Conservation (phyloP, 495 filamentous ascomycete species). For the Aspergillus olivimuriae region DNA sequence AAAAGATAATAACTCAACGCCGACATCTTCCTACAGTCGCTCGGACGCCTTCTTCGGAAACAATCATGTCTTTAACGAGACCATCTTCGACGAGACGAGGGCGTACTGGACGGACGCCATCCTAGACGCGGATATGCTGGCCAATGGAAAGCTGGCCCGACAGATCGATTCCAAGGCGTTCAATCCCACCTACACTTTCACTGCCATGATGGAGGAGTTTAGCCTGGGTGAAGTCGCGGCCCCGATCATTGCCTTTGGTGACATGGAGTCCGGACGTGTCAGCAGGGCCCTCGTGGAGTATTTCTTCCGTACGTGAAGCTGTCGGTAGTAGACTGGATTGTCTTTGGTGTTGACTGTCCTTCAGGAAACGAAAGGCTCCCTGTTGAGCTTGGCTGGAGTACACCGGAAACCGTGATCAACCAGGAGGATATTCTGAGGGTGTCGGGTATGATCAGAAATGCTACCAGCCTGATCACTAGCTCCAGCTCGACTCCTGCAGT, state of each 20-base stretch:
- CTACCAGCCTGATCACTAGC: conserved; percentile 9
- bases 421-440: conserved; percentile 10
- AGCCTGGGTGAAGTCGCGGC: conserved; percentile 42
- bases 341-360: conserved; percentile 11
- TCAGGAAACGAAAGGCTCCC: conserved; percentile 43
- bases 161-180: conserved; percentile 36
- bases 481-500: neutral
- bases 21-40: conserved; percentile 23
- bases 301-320: conserved; percentile 36
- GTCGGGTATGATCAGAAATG: conserved; percentile 11
- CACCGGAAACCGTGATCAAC: conserved; percentile 6
- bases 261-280: conserved; percentile 28
- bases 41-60: conserved; percentile 37
- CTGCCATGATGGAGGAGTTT: conserved; percentile 30
- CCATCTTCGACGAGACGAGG: conserved; percentile 40
- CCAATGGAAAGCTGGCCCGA: conserved; percentile 38
- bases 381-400: conserved; percentile 36
- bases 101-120: conserved; percentile 32
- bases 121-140: conserved; percentile 33
- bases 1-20: neutral
- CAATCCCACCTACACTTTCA: conserved; percentile 33
- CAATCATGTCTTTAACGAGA: conserved; percentile 38
- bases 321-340: neutral
- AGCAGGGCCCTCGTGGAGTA: conserved; percentile 33
- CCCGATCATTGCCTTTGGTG: conserved; percentile 38